Evolutionary conservation across 2,329 filamentous ascomycete genomes (phyloP).

Genomic region (Diplodia sapinea): DNA sequence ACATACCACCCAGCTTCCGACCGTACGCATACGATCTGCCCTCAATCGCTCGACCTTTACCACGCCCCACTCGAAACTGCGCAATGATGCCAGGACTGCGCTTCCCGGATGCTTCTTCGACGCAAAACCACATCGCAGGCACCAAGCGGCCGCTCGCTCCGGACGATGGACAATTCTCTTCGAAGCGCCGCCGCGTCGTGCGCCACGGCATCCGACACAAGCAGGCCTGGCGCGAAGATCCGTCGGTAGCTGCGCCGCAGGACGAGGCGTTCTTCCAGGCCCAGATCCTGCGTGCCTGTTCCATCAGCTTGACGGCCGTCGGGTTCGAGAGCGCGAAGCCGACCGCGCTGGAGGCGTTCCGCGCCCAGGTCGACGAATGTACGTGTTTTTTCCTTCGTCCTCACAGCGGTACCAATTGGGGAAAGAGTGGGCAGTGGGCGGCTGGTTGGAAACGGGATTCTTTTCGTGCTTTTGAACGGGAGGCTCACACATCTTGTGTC

Average conservation of each 20-base stretch:
- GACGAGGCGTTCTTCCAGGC: slow-evolving; percentile 61
- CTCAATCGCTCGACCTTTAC: slow-evolving; percentile 9
- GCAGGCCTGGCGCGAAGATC: slow-evolving; percentile 44
- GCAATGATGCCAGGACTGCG: slow-evolving; percentile 32
- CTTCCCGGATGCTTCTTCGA: slow-evolving; percentile 23
- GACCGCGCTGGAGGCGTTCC: slow-evolving; percentile 62
- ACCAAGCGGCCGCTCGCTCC: slow-evolving; percentile 40
- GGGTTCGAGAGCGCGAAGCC: slow-evolving; percentile 63
- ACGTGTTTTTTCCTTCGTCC: slow-evolving; percentile 42
- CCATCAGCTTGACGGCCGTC: slow-evolving; percentile 55
- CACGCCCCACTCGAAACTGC: not conserved
- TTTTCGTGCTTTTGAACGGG: not conserved
- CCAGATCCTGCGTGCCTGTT: slow-evolving; percentile 62
- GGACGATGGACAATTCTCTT: slow-evolving; percentile 34
- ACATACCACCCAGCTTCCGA: not conserved
- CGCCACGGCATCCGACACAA: slow-evolving; percentile 42
- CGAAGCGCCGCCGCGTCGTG: slow-evolving; percentile 46
- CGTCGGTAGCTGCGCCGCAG: slow-evolving; percentile 46
- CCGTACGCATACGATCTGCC: not conserved
- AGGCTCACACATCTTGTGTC: not conserved
- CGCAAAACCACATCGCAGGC: slow-evolving; percentile 34
- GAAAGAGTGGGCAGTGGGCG: not conserved
- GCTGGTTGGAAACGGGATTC: too few relatives aligned
- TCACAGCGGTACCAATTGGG: slow-evolving; percentile 32
- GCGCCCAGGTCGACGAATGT: slow-evolving; percentile 64